A percentile compares a stretch with the other conserved stretches of the same genome.
These are phyloP conservation scores for Gaeumannomyces sp. DNA, from an alignment of 2,329 filamentous ascomycete genomes.

Conservation along the genomic window DNA sequence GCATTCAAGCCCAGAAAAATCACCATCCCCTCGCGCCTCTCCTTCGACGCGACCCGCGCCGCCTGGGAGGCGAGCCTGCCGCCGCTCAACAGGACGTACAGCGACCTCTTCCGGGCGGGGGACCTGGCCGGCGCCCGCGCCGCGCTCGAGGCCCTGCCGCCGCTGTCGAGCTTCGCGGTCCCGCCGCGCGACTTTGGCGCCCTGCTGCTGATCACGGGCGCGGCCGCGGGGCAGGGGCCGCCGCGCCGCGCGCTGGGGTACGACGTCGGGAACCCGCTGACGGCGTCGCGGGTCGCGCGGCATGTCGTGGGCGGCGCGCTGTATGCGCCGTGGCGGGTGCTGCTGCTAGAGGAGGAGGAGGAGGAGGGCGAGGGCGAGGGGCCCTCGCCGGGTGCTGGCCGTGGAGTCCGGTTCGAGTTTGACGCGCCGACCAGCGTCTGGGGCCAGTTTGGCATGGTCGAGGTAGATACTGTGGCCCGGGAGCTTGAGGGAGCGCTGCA, in stretches of 20 bases:
- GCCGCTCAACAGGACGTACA: conserved; percentile 3
- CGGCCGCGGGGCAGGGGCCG: background rate
- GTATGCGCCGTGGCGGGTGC: conserved; percentile 6
- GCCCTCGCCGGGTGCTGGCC: too few relatives aligned
- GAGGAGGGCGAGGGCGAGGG: background rate
- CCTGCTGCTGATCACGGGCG: conserved; percentile 1
- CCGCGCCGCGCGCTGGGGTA: conserved; percentile 1
- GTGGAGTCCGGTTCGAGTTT: conserved; percentile 2
- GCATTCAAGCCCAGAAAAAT: background rate
- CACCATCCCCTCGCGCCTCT: background rate
- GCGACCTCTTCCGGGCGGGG: conserved; percentile 1
- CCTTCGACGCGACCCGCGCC: background rate
- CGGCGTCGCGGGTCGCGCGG: background rate
- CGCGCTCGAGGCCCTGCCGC: conserved; percentile 6
- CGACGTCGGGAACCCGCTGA: conserved; percentile 8
- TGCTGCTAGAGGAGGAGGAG: too few relatives aligned
- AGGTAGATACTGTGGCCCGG: background rate
- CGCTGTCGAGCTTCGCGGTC: conserved; percentile 4
- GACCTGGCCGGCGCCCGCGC: conserved; percentile 6
- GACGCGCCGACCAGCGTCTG: conserved; percentile 5
- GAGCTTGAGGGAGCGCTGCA: background rate
- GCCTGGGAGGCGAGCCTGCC: conserved; percentile 5
- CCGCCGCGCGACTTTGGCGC: conserved; percentile 8
- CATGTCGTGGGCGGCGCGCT: background rate
- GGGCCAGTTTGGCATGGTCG: background rate